Evolutionary conservation across 2,329 filamentous ascomycete species (phyloP).

Genomic region (Cercospora sp.): DNA sequence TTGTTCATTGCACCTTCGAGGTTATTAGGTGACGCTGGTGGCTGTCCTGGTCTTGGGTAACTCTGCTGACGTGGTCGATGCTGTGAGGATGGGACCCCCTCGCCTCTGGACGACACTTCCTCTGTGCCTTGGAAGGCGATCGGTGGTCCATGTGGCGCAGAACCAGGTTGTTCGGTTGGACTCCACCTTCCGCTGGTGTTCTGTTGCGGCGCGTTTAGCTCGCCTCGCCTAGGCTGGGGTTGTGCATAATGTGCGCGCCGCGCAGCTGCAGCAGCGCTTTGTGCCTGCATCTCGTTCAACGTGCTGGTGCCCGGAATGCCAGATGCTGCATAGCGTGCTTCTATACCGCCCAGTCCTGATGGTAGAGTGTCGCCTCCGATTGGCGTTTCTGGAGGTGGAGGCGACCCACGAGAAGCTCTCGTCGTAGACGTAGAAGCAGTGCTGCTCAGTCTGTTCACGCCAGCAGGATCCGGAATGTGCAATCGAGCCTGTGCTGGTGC

Average conservation of each 20-base stretch:
- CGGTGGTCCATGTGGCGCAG: constrained; percentile 83
- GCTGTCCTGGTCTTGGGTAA: constrained; percentile 46
- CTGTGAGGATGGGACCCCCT: constrained; percentile 24
- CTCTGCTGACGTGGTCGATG: constrained; percentile 22
- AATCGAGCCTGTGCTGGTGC: constrained; percentile 41
- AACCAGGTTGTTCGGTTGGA: constrained; percentile 85
- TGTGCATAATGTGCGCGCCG: constrained; percentile 72
- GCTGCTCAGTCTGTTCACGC: constrained; percentile 67
- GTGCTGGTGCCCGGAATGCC: constrained; percentile 86
- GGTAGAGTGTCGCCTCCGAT: constrained; percentile 45
- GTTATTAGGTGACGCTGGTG: constrained; percentile 42
- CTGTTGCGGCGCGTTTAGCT: constrained; percentile 38
- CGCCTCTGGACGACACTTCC: constrained; percentile 55
- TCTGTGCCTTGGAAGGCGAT: constrained; percentile 87
- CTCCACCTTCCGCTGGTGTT: constrained; percentile 76
- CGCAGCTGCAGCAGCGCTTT: constrained; percentile 80
- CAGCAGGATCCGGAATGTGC: constrained; percentile 54
- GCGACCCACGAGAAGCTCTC: constrained; percentile 85
- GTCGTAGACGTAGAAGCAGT: constrained; percentile 94
- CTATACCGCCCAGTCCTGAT: constrained; percentile 66
- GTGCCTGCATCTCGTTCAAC: constrained; percentile 69
- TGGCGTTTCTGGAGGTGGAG: constrained; percentile 91
- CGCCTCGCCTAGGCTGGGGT: constrained; percentile 48
- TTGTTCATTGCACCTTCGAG: constrained; percentile 84
- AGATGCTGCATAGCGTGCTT: constrained; percentile 85